Evolutionary conservation across 805 yeast genomes (phyloP).

Genomic region (Candida namnaoensis): DNA sequence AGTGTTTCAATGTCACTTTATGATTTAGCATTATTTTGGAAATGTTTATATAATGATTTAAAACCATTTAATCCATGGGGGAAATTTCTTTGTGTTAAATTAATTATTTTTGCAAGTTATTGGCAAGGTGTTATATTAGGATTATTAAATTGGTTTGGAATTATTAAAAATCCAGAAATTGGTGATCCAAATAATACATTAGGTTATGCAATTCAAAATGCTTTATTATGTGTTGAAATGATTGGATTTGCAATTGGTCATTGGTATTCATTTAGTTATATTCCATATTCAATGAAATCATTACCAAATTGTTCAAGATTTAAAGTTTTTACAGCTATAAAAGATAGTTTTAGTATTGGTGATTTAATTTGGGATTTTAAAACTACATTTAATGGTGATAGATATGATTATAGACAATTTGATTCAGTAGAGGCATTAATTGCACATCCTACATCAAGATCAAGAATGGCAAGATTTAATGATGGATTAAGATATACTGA

Average conservation of each 20-base stretch:
- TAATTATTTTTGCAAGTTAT: constrained; percentile 93
- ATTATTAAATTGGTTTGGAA: constrained; percentile 38
- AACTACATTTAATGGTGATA: constrained; percentile 56
- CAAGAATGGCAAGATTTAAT: constrained; percentile 60
- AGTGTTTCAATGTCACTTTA: constrained; percentile 80
- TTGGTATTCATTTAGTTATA: constrained; percentile 74
- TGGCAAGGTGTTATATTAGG: constrained; percentile 82
- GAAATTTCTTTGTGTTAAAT: constrained; percentile 85
- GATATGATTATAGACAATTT: constrained; percentile 74
- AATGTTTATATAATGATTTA: constrained; percentile 71
- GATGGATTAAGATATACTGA: constrained; percentile 78
- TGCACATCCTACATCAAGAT: constrained; percentile 58
- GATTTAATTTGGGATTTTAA: constrained; percentile 78
- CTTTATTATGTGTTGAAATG: constrained; percentile 74
- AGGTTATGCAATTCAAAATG: constrained; percentile 66
- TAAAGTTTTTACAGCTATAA: constrained; percentile 50
- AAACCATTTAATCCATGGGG: constrained; percentile 82
- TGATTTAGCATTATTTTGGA: constrained; percentile 87
- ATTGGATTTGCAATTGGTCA: constrained; percentile 85
- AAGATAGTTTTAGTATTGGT: constrained; percentile 68
- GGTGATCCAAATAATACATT: constrained; percentile 23
- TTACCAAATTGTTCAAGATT: constrained; percentile 68
- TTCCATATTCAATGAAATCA: constrained; percentile 52
- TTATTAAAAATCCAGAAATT: constrained; percentile 24
- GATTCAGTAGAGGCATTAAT: constrained; percentile 70